These are phyloP conservation scores for Penicillium rolfsii DNA, from an alignment of 2,329 filamentous ascomycete species.

Conservation along the genomic window DNA sequence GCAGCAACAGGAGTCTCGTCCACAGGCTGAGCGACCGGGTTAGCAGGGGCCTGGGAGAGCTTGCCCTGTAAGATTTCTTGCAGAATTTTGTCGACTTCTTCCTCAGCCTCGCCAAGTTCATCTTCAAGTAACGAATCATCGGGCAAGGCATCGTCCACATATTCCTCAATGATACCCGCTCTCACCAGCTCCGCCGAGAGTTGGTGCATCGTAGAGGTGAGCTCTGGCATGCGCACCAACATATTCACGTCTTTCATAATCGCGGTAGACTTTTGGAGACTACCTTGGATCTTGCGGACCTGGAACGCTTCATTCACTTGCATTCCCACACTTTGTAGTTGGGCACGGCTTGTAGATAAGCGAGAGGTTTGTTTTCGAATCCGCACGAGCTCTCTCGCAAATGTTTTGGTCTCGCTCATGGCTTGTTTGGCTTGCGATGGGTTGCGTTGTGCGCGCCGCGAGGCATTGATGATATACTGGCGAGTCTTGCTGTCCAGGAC, in stretches of 20 bases:
- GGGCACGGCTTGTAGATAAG: slow-evolving; percentile 84
- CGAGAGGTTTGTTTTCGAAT: slow-evolving; percentile 75
- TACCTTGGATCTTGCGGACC: slow-evolving; percentile 92
- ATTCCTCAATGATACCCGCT: slow-evolving; percentile 96
- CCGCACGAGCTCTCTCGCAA: slow-evolving; percentile 84
- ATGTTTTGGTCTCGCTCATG: slow-evolving; percentile 78
- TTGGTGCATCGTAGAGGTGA: slow-evolving; percentile 87
- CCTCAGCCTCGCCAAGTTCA: slow-evolving; percentile 75
- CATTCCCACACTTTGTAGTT: slow-evolving; percentile 92
- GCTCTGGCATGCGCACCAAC: slow-evolving; percentile 79
- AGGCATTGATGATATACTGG: slow-evolving; percentile 79
- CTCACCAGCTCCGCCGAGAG: slow-evolving; percentile 85
- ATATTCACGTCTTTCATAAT: slow-evolving; percentile 98
- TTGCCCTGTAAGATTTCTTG: slow-evolving; percentile 86
- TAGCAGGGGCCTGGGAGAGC: slow-evolving; percentile 67
- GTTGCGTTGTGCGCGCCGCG: slow-evolving; percentile 78
- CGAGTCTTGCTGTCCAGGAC: slow-evolving; percentile 82
- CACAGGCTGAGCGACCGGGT: slow-evolving; percentile 54
- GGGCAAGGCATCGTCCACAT: slow-evolving; percentile 86
- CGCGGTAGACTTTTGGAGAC: slow-evolving; percentile 79
- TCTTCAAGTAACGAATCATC: slow-evolving; percentile 69
- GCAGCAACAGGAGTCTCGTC: slow-evolving; percentile 56
- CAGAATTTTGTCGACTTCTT: slow-evolving; percentile 90
- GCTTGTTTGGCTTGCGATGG: slow-evolving; percentile 79
- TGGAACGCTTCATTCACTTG: slow-evolving; percentile 97